A percentile compares a stretch with the other conserved stretches of the same genome.
Evolutionary conservation across 2,329 filamentous ascomycete species (phyloP).

Genomic region (Penicillium sp.): DNA sequence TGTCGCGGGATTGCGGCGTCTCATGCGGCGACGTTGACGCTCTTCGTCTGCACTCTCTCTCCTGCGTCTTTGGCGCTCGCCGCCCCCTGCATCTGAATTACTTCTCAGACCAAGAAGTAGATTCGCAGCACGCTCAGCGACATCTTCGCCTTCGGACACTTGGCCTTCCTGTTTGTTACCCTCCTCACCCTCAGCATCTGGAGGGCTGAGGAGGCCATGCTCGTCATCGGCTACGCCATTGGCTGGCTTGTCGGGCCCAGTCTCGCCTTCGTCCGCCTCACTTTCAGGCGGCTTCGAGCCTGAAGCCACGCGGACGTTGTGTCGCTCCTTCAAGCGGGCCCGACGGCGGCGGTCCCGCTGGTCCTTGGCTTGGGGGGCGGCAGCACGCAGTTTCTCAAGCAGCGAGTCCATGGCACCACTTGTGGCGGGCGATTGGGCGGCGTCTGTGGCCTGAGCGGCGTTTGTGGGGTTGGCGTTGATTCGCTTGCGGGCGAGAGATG

Average conservation of each 20-base stretch:
- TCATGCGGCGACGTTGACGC: conserved; percentile 61
- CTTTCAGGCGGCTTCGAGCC: conserved; percentile 78
- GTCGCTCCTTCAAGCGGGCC: conserved; percentile 81
- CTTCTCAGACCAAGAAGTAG: conserved; percentile 78
- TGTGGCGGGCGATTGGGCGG: conserved; percentile 63
- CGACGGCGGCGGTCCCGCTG: conserved; percentile 83
- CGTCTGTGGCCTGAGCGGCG: conserved; percentile 44
- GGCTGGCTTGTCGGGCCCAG: conserved; percentile 42
- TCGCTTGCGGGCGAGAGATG: conserved; percentile 82
- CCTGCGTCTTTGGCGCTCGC: conserved; percentile 57
- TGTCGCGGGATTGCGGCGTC: conserved; percentile 57
- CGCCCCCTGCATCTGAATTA: conserved; percentile 55
- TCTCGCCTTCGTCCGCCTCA: conserved; percentile 56
- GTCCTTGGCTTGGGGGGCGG: conserved; percentile 83
- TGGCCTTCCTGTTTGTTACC: conserved; percentile 35
- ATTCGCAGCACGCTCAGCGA: conserved; percentile 78
- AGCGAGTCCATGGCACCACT: conserved; percentile 95
- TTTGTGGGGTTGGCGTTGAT: conserved; percentile 63
- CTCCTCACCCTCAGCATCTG: conserved; percentile 27
- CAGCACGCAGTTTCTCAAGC: conserved; percentile 88
- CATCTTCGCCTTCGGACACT: conserved; percentile 60
- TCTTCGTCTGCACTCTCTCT: conserved; percentile 78
- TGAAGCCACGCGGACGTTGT: conserved; percentile 83
- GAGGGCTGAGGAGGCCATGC: conserved; percentile 51
- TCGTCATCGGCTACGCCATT: conserved; percentile 40